These are phyloP conservation scores for Pontederia crassipes DNA, from an alignment of 176 grass and related monocot genomes.

Conservation along the genomic window DNA sequence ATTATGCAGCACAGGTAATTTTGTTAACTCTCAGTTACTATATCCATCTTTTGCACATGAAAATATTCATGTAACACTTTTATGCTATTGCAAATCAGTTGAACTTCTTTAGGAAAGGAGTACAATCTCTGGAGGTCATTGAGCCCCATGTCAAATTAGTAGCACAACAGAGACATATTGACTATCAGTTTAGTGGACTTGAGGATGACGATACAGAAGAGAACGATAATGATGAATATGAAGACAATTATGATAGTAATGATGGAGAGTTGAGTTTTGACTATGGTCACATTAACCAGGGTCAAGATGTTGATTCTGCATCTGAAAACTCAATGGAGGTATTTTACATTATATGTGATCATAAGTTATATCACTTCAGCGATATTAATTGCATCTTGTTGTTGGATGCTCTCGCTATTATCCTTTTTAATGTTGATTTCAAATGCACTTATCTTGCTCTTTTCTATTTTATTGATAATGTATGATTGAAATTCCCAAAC, in stretches of 20 bases:
- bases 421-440: too few relatives aligned
- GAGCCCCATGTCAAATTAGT: conserved; percentile 74
- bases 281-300: conserved; percentile 43
- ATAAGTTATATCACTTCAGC: too few relatives aligned
- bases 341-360: neutral
- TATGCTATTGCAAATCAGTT: conserved; percentile 39
- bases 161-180: conserved; percentile 81
- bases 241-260: conserved; percentile 37
- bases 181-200: conserved; percentile 66
- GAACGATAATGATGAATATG: conserved; percentile 54
- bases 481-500: too few relatives aligned
- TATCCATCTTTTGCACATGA: neutral
- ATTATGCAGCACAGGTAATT: conserved; percentile 84
- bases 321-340: conserved; percentile 78
- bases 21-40: conserved; percentile 10
- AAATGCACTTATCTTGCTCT: too few relatives aligned
- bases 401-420: too few relatives aligned
- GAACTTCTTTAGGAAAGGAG: conserved; percentile 85
- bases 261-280: conserved; percentile 72
- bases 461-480: too few relatives aligned
- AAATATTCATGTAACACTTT: neutral
- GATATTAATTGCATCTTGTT: too few relatives aligned
- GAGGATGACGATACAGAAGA: conserved; percentile 59
- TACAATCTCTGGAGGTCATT: conserved; percentile 67
- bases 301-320: conserved; percentile 27